Evolutionary conservation across 1,139 yeast species (phyloP).

Genomic region (Suhomyces bokatorum): DNA sequence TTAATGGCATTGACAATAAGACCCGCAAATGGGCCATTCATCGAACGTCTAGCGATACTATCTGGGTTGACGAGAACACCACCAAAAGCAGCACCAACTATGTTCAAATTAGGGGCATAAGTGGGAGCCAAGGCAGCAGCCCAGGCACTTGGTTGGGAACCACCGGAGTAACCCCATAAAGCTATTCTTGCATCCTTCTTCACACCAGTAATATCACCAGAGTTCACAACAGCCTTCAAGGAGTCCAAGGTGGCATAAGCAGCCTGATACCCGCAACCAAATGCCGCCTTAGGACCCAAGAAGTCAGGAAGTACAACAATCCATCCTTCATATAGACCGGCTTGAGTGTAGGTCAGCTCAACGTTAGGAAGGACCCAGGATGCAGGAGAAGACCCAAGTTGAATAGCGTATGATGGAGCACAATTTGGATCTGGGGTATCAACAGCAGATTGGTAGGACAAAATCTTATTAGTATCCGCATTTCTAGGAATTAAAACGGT

Average conservation of each 20-base stretch:
- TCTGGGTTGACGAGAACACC: constrained; percentile 31
- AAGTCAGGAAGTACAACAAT: constrained; percentile 35
- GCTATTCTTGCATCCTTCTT: constrained; percentile 24
- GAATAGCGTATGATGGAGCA: constrained; percentile 33
- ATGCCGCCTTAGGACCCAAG: constrained; percentile 31
- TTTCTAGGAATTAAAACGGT: constrained; percentile 34
- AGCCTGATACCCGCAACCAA: constrained; percentile 31
- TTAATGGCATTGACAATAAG: constrained; percentile 26
- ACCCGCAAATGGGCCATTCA: constrained; percentile 30
- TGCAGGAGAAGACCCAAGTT: constrained; percentile 20
- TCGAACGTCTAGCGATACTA: constrained; percentile 19
- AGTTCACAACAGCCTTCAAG: constrained; percentile 26
- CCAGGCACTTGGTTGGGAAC: constrained; percentile 38
- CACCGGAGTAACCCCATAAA: constrained; percentile 42
- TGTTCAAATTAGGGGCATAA: constrained; percentile 35
- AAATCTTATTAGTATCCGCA: constrained; percentile 28
- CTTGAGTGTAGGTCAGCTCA: constrained; percentile 13
- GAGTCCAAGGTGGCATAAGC: constrained; percentile 32
- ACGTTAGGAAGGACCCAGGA: constrained; percentile 3
- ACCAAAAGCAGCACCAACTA: constrained; percentile 35
- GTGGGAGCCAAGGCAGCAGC: constrained; percentile 34
- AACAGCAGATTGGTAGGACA: constrained; percentile 37
- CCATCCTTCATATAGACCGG: constrained; percentile 22
- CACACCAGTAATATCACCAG: constrained; percentile 26
- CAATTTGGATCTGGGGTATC: constrained; percentile 32